Base-by-base conservation (phyloP, 2,329 filamentous ascomycete species). In the Aspergillus ochraceus region DNA sequence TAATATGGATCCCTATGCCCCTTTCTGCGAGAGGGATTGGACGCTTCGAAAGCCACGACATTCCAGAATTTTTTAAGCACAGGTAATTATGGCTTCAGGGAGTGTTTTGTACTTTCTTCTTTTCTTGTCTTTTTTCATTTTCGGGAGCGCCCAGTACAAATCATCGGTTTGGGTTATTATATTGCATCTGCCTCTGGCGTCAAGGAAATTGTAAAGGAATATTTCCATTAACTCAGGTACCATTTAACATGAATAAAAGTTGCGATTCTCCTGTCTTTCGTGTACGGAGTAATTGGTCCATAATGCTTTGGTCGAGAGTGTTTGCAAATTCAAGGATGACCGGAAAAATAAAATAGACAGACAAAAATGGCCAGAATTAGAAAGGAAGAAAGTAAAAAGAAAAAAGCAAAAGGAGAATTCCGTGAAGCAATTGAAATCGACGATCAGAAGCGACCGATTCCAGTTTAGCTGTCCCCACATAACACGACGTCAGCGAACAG, bases 401-500 rank as follows among this genome's bases (percentile, higher is more conserved):
- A 32, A 26, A 30, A 12, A 32, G 29, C 4, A 2, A 17, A 50
- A n/a, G 14, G 49, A 51, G 24, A 42, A 6, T n/a, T 14, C 36
- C 36, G 14, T 42, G 36, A 42, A 26, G 24, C 45, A 47, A 17
- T 46, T 46, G 19, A 22, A 47, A 47, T 14, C 12, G 19, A 20
- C 17, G 19, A 20, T 46, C 42, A 46, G 32, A 36, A 42, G 6
- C 36, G 36, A 42, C 36, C 19, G 14, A n/a, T 6, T 42, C 19
- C 22, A 9, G 45, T 14, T 12, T 29, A 20, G 52, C 52, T 60
- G 57, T 63, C 64, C 61, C 66, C 65, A 66, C 66, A 24, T 5
- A 63, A 66, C 66, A 64, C 68, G 68, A 70, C 68, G 70, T 70
- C 68, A 70, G 60, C 52, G 60, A 55, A 63, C 49, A 52, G 39